Base-by-base conservation (phyloP, 129 eudicot genomes). In the Lactuca sativa region DNA sequence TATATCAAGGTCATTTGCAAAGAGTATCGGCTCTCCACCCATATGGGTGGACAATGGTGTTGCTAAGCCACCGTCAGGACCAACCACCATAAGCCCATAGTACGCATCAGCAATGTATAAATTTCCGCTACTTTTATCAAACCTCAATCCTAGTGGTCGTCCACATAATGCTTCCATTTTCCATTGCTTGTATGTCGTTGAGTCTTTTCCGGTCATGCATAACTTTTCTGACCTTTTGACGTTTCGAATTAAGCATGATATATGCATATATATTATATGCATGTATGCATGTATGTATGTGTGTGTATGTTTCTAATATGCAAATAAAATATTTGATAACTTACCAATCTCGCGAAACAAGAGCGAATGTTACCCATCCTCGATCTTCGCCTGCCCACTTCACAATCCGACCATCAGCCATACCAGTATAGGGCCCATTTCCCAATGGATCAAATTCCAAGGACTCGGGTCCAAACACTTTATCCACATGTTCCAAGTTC, bases 91-190 rank as follows among this genome's bases (percentile, higher is more conserved):
- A 18, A 93, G 92, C 18, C 99, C 99, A 21, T 81, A 78, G 57
- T 93, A 93, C 0, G 99, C 92, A 71, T 93, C 99, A 21, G 99
- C 99, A 18, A 93, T 87, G 86, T 93, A 90, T 41, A 93, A 72
- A 16, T 89, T 70, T 34, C 99, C 97, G 3, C 64, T 93, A 55
- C 71, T 59, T 75, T 62, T 82, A 67, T 93, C 89, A 41, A 93
- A 89, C 68, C 99, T 81, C 62, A 93, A 79, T 25, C 99, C 99
- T 7, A 93, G 86, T 11, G 99, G 99, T 12, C 99, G 82, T 10
- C 99, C 99, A 67, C 99, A 93, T 31, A 17, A 15, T 7, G 80
- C 62, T 71, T 93, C 99, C 12, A 62, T 62, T 38, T 87, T 85
- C 95, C 95, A 93, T 70, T 93, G 99, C 80, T 93, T 93, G 64